Conservation (phyloP, 2,329 filamentous ascomycete species). For the Byssochlamys sp. region DNA sequence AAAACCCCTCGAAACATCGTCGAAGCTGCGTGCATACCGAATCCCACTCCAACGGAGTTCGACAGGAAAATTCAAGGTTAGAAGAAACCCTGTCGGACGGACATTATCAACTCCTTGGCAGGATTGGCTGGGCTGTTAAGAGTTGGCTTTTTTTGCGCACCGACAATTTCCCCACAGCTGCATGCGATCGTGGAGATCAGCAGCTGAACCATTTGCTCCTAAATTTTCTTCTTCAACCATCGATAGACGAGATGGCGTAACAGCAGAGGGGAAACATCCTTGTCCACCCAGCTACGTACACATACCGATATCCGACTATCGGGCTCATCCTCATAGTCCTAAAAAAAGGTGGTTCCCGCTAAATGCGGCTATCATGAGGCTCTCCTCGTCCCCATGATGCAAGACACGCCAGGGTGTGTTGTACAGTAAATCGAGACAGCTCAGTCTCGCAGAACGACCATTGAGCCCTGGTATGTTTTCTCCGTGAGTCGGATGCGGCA, state of each 20-base stretch:
- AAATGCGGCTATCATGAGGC: not conserved
- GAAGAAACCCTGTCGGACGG: not conserved
- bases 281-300: not conserved
- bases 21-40: not conserved
- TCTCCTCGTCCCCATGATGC: not conserved
- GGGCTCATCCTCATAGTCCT: not conserved
- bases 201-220: not conserved
- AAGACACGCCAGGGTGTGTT: not conserved
- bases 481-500: not conserved
- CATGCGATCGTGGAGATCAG: not conserved
- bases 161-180: not conserved
- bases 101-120: not conserved
- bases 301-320: not conserved
- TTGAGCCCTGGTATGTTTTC: not conserved
- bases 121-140: not conserved
- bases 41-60: not conserved
- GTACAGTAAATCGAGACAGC: not conserved
- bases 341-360: conserved; percentile 6
- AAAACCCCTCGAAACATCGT: not conserved
- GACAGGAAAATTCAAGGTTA: not conserved
- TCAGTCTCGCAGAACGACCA: not conserved
- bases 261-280: not conserved
- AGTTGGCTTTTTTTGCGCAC: not conserved
- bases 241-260: not conserved
- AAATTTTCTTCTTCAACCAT: not conserved